Conservation (phyloP, 257 asterid species). For the Orobanche coerulescens region DNA sequence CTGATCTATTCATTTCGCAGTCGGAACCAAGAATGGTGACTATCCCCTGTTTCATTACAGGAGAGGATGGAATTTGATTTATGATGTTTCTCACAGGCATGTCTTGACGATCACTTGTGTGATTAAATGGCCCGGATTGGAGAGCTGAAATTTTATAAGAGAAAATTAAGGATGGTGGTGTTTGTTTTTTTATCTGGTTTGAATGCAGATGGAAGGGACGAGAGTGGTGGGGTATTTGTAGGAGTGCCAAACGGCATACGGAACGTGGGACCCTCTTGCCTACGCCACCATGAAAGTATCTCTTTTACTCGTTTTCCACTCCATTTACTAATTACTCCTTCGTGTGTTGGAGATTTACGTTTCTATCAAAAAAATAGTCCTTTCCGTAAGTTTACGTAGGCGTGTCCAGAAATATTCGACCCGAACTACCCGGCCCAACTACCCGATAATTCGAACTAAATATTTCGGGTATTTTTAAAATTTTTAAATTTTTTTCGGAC, state of each 20-base stretch:
- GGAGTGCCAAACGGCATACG: slow-evolving; percentile 30
- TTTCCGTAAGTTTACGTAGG: no score
- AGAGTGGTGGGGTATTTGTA: slow-evolving; percentile 50
- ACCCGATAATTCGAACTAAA: no score
- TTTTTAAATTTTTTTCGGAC: no score
- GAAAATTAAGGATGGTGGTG: slow-evolving; percentile 16
- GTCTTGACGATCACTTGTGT: not conserved
- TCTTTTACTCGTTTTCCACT: not conserved
- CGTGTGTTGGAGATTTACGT: no score
- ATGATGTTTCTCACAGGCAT: slow-evolving; percentile 26
- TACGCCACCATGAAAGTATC: slow-evolving; percentile 38
- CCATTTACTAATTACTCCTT: no score
- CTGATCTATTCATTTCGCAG: slow-evolving; percentile 13
- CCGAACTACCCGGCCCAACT: no score
- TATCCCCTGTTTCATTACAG: slow-evolving; percentile 47
- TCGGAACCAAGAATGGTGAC: slow-evolving; percentile 68
- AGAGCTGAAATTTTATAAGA: slow-evolving; percentile 14
- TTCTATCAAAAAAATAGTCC: no score
- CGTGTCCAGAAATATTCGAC: no score
- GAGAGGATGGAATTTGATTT: slow-evolving; percentile 19
- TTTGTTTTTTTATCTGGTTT: slow-evolving; percentile 20
- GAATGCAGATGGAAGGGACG: slow-evolving; percentile 38
- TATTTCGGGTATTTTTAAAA: no score
- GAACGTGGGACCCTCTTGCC: slow-evolving; percentile 48
- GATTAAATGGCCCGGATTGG: slow-evolving; percentile 20